phyloP scores from a whole-genome alignment of 257 asterid genomes.

The Solanum chiquidenum region DNA sequence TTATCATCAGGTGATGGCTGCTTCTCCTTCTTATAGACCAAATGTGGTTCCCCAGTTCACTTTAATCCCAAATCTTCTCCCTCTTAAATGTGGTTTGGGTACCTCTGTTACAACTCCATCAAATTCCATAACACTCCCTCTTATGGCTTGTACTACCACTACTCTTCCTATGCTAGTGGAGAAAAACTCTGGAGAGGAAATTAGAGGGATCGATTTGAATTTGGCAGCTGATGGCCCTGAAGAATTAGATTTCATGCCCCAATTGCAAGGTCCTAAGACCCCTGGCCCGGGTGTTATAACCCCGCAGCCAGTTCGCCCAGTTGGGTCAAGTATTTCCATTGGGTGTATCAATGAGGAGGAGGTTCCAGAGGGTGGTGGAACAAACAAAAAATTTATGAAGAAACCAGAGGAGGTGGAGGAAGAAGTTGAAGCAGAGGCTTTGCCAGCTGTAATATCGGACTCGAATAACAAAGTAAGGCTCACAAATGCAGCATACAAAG shows the following conservation, averaged over 20 bases:
- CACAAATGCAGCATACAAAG: slow-evolving; percentile 69
- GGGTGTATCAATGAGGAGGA: slow-evolving; percentile 16
- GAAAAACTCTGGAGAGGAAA: neutral
- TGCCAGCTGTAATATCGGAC: slow-evolving; percentile 63
- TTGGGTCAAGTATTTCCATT: slow-evolving; percentile 46
- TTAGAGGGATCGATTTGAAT: slow-evolving; percentile 46
- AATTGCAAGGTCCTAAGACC: slow-evolving; percentile 9
- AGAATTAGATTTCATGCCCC: slow-evolving; percentile 43
- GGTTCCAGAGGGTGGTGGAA: slow-evolving; percentile 46
- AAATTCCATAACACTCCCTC: slow-evolving; percentile 33
- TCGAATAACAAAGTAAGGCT: slow-evolving; percentile 60
- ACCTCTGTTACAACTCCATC: slow-evolving; percentile 37
- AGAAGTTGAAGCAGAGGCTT: slow-evolving; percentile 46
- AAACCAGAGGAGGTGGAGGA: slow-evolving; percentile 56
- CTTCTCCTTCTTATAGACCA: slow-evolving; percentile 11
- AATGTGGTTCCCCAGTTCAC: slow-evolving; percentile 21
- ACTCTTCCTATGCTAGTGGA: neutral
- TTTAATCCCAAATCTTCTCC: slow-evolving; percentile 20
- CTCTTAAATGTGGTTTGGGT: slow-evolving; percentile 40
- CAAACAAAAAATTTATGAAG: slow-evolving; percentile 36
- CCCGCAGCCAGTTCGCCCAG: slow-evolving; percentile 65
- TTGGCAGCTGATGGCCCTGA: slow-evolving; percentile 21
- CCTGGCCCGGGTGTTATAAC: slow-evolving; percentile 30
- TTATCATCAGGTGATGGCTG: slow-evolving; percentile 10
- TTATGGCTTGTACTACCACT: slow-evolving; percentile 12